phyloP scores from a whole-genome alignment of 148 eudicot species.

The Pouteria glomerata region DNA sequence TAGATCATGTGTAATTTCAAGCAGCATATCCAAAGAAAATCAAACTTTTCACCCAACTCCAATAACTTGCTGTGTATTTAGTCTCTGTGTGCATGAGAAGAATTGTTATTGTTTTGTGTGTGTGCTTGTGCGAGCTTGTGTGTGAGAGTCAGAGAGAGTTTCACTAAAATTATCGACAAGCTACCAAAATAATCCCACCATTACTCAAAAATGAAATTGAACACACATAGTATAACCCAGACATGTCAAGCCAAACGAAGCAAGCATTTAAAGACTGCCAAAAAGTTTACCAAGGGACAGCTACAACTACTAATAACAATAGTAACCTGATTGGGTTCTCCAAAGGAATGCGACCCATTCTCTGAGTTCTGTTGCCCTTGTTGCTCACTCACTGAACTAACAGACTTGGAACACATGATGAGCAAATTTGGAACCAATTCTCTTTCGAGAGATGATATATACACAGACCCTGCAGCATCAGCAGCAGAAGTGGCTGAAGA shows the following conservation, averaged over 20 bases:
- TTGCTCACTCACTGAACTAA: constrained; percentile 28
- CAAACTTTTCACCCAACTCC: background rate
- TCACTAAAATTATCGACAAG: background rate
- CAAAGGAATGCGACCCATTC: constrained; percentile 50
- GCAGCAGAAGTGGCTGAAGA: constrained; percentile 93
- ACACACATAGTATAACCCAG: background rate
- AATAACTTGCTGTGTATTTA: no score
- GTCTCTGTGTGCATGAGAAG: no score
- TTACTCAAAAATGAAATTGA: background rate
- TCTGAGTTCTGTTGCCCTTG: constrained; percentile 37
- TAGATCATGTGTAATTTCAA: background rate
- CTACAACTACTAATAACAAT: constrained; percentile 7
- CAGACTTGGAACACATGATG: constrained; percentile 69
- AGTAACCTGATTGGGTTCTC: constrained; percentile 64
- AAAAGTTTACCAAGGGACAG: background rate
- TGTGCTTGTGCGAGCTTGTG: background rate
- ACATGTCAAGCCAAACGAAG: background rate
- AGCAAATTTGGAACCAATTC: constrained; percentile 90
- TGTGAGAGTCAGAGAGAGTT: background rate
- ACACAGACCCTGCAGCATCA: constrained; percentile 90
- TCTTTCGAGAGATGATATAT: constrained; percentile 75
- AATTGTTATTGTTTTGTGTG: background rate
- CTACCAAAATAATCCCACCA: background rate
- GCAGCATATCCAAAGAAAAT: background rate
- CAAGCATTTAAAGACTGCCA: constrained; percentile 3